A percentile compares a stretch with the other conserved stretches of the same genome.
phyloP scores from a whole-genome alignment of 257 asterid species.

The Forsythia viridissima region DNA sequence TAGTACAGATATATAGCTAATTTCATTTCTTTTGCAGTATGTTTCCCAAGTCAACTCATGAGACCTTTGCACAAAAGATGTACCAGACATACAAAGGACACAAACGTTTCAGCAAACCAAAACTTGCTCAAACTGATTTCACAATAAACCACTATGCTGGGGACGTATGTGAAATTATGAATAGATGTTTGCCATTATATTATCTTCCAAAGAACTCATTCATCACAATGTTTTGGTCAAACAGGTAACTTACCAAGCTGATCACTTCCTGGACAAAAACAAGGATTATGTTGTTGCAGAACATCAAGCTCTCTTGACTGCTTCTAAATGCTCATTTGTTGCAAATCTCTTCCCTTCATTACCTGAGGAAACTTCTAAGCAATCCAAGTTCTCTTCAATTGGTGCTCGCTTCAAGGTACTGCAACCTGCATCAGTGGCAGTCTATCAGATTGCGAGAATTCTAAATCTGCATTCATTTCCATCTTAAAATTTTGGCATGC shows the following conservation, averaged over 20 bases:
- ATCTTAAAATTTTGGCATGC: slow-evolving; percentile 31
- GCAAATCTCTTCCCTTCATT: slow-evolving; percentile 75
- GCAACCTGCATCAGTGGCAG: slow-evolving; percentile 10
- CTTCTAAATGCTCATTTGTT: slow-evolving; percentile 70
- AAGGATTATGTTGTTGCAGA: slow-evolving; percentile 95
- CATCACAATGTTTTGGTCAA: slow-evolving; percentile 26
- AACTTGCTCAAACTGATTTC: slow-evolving; percentile 86
- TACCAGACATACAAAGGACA: slow-evolving; percentile 88
- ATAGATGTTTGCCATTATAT: slow-evolving; percentile 17
- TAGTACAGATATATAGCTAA: slow-evolving; percentile 20
- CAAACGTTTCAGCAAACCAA: slow-evolving; percentile 94
- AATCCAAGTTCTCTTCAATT: slow-evolving; percentile 92
- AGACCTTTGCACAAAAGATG: slow-evolving; percentile 95
- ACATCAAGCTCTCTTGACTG: slow-evolving; percentile 83
- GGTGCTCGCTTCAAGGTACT: slow-evolving; percentile 91
- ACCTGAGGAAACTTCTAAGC: slow-evolving; percentile 81
- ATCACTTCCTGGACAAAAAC: slow-evolving; percentile 89
- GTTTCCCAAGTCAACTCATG: slow-evolving; percentile 97
- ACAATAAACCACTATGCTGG: slow-evolving; percentile 94
- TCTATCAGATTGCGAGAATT: slow-evolving; percentile 12
- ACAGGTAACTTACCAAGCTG: slow-evolving; percentile 93
- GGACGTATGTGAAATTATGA: slow-evolving; percentile 58
- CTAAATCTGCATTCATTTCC: slow-evolving; percentile 21
- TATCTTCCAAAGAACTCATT: slow-evolving; percentile 22
- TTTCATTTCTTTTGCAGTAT: slow-evolving; percentile 62